phyloP scores from a whole-genome alignment of 2,329 filamentous ascomycete genomes.

The Venturiaceae sp. region DNA sequence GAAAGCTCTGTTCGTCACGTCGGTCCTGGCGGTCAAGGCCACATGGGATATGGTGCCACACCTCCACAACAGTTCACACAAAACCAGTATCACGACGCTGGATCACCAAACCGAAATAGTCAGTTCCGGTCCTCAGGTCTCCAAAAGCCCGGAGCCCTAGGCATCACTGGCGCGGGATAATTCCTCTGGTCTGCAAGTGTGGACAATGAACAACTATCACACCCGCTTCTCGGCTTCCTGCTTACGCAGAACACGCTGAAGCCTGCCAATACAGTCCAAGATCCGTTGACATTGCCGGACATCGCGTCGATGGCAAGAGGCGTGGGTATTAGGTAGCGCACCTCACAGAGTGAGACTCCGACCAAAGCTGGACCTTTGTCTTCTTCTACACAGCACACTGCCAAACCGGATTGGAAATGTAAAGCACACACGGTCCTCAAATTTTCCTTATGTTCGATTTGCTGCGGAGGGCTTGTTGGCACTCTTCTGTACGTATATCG shows the following conservation, averaged over 20 bases:
- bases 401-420: background rate
- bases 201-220: background rate
- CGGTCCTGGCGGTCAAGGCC: background rate
- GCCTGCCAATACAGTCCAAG: background rate
- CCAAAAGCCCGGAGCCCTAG: conserved; percentile 4
- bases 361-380: background rate
- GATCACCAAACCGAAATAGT: conserved; percentile 6
- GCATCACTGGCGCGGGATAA: conserved; percentile 5
- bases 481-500: background rate
- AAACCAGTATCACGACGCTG: background rate
- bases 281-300: background rate
- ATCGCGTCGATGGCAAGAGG: background rate
- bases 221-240: background rate
- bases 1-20: conserved; percentile 9
- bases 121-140: conserved; percentile 6
- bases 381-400: background rate
- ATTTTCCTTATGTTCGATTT: background rate
- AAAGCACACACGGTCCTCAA: background rate
- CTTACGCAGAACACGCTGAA: background rate
- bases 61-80: conserved; percentile 1
- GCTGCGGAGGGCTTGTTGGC: background rate
- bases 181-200: background rate
- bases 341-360: background rate
- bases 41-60: background rate
- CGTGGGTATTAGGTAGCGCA: background rate